Evolutionary conservation across 768 basidiomycete genomes (phyloP), one percentile per base, ranked within the genome.

Genomic region (Lactifluus volemus): DNA sequence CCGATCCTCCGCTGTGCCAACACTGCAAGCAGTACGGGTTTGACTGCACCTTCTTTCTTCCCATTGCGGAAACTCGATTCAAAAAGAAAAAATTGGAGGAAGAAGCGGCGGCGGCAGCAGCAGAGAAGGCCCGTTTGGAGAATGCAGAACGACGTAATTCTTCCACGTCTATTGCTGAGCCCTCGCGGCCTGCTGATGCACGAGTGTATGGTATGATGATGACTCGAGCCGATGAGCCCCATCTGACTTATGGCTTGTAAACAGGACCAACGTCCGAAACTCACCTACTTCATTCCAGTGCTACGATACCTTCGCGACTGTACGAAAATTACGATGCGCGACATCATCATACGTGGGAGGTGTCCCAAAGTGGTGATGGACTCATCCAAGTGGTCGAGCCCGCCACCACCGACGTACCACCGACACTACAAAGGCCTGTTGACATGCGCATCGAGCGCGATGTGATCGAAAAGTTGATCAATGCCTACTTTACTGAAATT

Each of bases 1-100:
- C 81, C 52, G 88, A 92, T 2, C 88, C 89, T 0, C 85, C 89
- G 17, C 69, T 89, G 52, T 98, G 94, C 70, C 89, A 93, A 67
- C 95, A 98, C 72, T 98, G 96, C 81, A 90, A 92, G 69, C 91
- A 93, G 70, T 92, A 93, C 68, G 81, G 83, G 48, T 91, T 94
- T 67, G 92, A 96, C 65, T 97, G 96, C 72, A 97, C 95, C 5
- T 97, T 95, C 75, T 96, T 97, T 78, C 84, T 98, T 12, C 97
- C 97, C 44, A 99, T 99, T 67, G 92, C 96, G 10, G 97, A 98
- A 73, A 99, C 97, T 0, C 86, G 97, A 19, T 99, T 98, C 81
- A 98, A 98, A 77, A 97, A 97, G 78, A 93, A 93, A 76, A 88
- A 89, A 66, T 60, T 85, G 48, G 89, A 93, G 68, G 86, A 90